Conservation (phyloP, 441 rosid genomes). For the Corymbia calophylla region DNA sequence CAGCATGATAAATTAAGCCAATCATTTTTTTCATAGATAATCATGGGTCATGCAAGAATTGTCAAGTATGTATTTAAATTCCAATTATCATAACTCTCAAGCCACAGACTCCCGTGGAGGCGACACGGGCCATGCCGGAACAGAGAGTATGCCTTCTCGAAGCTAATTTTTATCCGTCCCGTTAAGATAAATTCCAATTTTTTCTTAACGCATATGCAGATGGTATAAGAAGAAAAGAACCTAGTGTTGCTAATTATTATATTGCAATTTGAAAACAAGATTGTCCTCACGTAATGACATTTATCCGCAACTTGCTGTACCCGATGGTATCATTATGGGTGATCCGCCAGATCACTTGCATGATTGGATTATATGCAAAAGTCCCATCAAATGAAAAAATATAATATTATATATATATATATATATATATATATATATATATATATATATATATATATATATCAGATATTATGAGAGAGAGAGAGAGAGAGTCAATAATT, state of each 20-base stretch:
- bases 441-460: too few relatives aligned
- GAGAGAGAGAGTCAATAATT: background rate
- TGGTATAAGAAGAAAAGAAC: background rate
- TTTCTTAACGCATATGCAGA: background rate
- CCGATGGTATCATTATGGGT: background rate
- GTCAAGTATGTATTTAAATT: background rate
- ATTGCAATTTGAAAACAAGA: background rate
- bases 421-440: too few relatives aligned
- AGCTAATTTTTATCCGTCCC: background rate
- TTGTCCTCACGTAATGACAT: background rate
- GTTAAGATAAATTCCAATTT: background rate
- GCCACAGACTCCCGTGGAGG: background rate
- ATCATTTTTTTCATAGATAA: background rate
- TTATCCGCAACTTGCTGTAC: background rate
- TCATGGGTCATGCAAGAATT: background rate
- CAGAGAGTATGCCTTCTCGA: background rate
- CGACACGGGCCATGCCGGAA: rapidly evolving
- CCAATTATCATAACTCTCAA: background rate
- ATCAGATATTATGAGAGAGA: background rate
- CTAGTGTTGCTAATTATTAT: background rate
- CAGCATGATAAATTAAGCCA: background rate
- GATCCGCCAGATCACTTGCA: background rate
- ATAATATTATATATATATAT: too few relatives aligned
- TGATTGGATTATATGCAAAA: background rate
- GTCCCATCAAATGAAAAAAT: background rate